Evolutionary conservation across 2,329 filamentous ascomycete genomes (phyloP).

Genomic region (Penicillium fuscoglaucum): DNA sequence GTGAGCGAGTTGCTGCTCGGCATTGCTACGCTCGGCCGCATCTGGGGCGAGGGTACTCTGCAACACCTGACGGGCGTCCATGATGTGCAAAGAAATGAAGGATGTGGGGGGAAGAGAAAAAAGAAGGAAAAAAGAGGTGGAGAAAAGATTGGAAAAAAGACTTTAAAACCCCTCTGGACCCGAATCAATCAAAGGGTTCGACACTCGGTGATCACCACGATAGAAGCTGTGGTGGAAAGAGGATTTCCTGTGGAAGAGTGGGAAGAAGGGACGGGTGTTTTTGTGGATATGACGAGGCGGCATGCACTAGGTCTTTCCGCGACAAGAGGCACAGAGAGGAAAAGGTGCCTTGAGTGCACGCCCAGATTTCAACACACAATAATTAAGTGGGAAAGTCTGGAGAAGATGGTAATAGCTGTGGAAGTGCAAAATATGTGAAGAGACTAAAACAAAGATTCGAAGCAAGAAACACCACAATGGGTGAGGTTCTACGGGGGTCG

Average conservation of each 20-base stretch:
- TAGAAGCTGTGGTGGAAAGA: slow-evolving; percentile 17
- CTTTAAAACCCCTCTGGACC: slow-evolving; percentile 21
- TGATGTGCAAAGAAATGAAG: slow-evolving; percentile 53
- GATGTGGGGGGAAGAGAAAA: slow-evolving; percentile 22
- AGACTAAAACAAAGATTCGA: slow-evolving; percentile 23
- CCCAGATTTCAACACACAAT: slow-evolving; percentile 14
- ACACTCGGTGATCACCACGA: slow-evolving; percentile 23
- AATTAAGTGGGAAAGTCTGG: slow-evolving; percentile 12
- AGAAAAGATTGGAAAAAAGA: slow-evolving; percentile 22
- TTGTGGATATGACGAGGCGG: slow-evolving; percentile 44
- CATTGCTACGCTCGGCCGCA: slow-evolving; percentile 81
- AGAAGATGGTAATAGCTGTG: slow-evolving; percentile 6
- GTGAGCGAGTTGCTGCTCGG: slow-evolving; percentile 90
- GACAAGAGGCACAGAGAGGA: slow-evolving; percentile 32
- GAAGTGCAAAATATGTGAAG: slow-evolving; percentile 23
- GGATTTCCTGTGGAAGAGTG: slow-evolving; percentile 24
- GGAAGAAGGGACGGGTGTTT: slow-evolving; percentile 37
- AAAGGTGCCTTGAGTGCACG: slow-evolving; percentile 32
- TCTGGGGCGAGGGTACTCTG: slow-evolving; percentile 94
- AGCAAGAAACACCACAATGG: slow-evolving; percentile 15
- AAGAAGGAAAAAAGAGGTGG: slow-evolving; percentile 18
- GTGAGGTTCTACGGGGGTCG: slow-evolving; percentile 23
- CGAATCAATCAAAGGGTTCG: slow-evolving; percentile 17
- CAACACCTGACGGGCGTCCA: slow-evolving; percentile 98
- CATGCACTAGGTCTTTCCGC: slow-evolving; percentile 37